Percentiles rank a stretch among this genome's conserved stretches.
Evolutionary conservation across 106 monocot species (phyloP).

Genomic region (Allium sativum): DNA sequence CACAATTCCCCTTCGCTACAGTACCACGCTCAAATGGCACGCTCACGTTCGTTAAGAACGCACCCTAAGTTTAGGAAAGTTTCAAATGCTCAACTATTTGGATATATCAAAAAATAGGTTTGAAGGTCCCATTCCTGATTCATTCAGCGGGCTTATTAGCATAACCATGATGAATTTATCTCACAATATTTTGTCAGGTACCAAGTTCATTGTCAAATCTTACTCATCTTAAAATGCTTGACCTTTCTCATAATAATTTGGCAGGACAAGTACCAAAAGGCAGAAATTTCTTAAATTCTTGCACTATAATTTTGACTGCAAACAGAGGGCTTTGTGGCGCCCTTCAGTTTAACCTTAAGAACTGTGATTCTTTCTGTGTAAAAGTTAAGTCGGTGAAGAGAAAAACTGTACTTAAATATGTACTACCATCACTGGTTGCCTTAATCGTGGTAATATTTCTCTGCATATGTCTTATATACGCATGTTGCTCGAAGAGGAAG

Average conservation of each 20-base stretch:
- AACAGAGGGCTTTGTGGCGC: background rate
- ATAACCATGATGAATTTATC: slow-evolving; percentile 9
- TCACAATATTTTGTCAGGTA: slow-evolving; percentile 6
- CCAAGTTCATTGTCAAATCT: slow-evolving; percentile 7
- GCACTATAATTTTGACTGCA: background rate
- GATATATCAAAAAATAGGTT: slow-evolving; percentile 2
- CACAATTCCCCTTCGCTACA: no score
- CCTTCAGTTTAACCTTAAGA: background rate
- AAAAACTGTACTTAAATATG: background rate
- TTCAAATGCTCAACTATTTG: background rate
- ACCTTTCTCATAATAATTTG: background rate
- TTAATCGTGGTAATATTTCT: background rate
- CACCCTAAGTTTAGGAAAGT: slow-evolving; percentile 3
- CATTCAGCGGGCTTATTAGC: slow-evolving; percentile 3
- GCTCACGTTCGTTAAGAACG: no score
- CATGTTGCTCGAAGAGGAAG: background rate
- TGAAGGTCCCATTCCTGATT: slow-evolving; percentile 8
- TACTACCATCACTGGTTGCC: no score
- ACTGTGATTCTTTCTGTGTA: background rate
- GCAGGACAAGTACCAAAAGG: background rate
- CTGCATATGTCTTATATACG: background rate
- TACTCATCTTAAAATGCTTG: background rate
- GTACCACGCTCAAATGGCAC: no score
- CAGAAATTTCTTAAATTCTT: background rate
- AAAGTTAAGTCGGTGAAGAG: background rate